phyloP scores from a whole-genome alignment of 805 yeast species.

The Lipomyces starkeyi region DNA sequence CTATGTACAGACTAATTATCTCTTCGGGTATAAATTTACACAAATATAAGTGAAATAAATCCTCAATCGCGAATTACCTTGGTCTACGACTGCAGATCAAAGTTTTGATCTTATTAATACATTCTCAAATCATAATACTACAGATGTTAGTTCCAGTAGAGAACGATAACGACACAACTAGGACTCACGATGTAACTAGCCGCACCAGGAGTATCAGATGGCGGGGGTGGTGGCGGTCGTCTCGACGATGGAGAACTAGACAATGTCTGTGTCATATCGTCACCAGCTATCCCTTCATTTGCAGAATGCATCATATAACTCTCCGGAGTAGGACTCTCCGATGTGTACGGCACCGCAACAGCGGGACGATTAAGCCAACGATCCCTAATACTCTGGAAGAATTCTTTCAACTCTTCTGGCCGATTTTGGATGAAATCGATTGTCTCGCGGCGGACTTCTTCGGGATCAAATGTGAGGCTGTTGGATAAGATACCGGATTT shows the following conservation, averaged over 20 bases:
- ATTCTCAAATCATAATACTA: conserved; percentile 36
- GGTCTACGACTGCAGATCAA: neutral
- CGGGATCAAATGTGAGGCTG: conserved; percentile 22
- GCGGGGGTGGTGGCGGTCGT: conserved; percentile 34
- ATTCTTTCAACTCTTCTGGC: conserved; percentile 23
- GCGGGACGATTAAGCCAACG: conserved; percentile 32
- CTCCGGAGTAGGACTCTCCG: conserved; percentile 33
- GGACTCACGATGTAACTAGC: conserved; percentile 32
- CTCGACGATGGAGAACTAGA: conserved; percentile 27
- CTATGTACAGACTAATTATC: too few species aligned
- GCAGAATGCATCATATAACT: conserved; percentile 15
- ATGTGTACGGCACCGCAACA: conserved; percentile 35
- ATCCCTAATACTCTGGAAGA: conserved; percentile 25
- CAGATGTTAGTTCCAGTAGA: neutral
- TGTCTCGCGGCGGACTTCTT: conserved; percentile 29
- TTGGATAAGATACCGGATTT: conserved; percentile 10
- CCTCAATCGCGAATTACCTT: too few species aligned
- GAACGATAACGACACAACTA: neutral
- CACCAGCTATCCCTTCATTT: conserved; percentile 11
- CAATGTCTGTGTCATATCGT: conserved; percentile 20
- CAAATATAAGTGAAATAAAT: too few species aligned
- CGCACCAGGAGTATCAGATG: conserved; percentile 35
- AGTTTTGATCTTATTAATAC: conserved; percentile 16
- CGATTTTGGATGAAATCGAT: conserved; percentile 32
- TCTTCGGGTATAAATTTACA: too few species aligned